Evolutionary conservation across 176 grass and related monocot genomes (phyloP).

Genomic region (Ananas comosus): DNA sequence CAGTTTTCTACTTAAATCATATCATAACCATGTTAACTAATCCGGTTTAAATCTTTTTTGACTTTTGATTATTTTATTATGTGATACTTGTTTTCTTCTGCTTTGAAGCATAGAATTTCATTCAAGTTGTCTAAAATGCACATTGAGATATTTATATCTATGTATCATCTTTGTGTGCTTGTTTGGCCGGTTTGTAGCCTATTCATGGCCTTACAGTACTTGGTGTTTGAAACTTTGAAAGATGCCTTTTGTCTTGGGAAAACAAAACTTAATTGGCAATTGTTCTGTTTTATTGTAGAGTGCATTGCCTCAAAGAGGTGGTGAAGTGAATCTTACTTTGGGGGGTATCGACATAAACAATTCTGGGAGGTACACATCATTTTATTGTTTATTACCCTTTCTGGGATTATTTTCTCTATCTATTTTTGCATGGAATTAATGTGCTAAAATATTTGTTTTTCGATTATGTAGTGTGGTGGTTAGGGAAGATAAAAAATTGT

Average conservation of each 20-base stretch:
- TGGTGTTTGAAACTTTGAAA: no score
- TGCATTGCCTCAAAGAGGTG: constrained; percentile 74
- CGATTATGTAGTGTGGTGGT: constrained; percentile 66
- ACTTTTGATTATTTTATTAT: no score
- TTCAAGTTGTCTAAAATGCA: no score
- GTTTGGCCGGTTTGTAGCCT: no score
- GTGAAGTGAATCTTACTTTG: constrained; percentile 87
- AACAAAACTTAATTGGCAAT: constrained; percentile 9
- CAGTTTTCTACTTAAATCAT: no score
- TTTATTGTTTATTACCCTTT: not conserved
- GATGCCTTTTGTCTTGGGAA: no score
- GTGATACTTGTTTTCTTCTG: no score
- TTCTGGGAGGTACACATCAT: constrained; percentile 76
- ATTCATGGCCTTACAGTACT: not conserved
- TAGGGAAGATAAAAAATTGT: constrained; percentile 91
- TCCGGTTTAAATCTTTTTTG: no score
- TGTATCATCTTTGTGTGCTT: no score
- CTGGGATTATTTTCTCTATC: not conserved
- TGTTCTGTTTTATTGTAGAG: constrained; percentile 51
- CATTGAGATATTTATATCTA: no score
- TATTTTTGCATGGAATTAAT: not conserved
- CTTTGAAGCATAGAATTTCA: no score
- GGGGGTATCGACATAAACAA: constrained; percentile 98
- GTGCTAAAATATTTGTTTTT: constrained; percentile 2
- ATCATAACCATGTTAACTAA: no score